Evolutionary conservation across 306 rosid species (phyloP), one percentile per base, ranked within the genome.

Genomic region (Quercus dentata): DNA sequence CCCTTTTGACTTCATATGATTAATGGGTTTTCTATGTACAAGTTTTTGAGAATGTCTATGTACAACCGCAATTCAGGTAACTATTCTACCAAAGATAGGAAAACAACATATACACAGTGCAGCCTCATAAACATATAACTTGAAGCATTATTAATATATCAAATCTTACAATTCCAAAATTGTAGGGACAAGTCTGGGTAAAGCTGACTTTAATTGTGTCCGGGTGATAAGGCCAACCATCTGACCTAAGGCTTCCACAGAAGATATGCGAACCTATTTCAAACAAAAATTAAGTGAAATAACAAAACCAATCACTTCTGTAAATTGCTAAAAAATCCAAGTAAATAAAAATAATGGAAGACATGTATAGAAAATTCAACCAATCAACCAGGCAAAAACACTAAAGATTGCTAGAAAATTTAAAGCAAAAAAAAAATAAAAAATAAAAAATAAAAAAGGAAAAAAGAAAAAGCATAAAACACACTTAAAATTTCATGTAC

Each of bases 191-290:
- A 94, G 92, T 83, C 97, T 87, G 51, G 97, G 97, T 81, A 94
- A 77, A 84, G 98, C 97, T 19, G 92, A 89, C 85, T 94, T 94
- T 74, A 94, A 79, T 77, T 91, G 98, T 79, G 89, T 79, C 73
- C 98, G 86, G 64, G 94, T 87, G 77, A 94, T 87, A 74, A 94
- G 94, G 75, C 94, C 94, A 75, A 94, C 97, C 94, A 94, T 92
- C 85, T 94, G 97, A 52, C 98, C 97, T 73, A 94, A 78, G 74
- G 98, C 98, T 73, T 94, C 98, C 75, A 94, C 92, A 71, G 97
- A 89, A 64, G 97, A 90, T 69, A 82, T 80, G 56, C 94, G 93
- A 81, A 92, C 93, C 97, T 94, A 74, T 58, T 63, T 74, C 86
- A 85, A 72, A 77, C 46, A 67, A 33, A 44, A 72, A 49, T 74